Percentiles rank a stretch among this genome's conserved stretches.
Conservation (phyloP, 2,329 filamentous ascomycete genomes). For the Cladosporium phlei region DNA sequence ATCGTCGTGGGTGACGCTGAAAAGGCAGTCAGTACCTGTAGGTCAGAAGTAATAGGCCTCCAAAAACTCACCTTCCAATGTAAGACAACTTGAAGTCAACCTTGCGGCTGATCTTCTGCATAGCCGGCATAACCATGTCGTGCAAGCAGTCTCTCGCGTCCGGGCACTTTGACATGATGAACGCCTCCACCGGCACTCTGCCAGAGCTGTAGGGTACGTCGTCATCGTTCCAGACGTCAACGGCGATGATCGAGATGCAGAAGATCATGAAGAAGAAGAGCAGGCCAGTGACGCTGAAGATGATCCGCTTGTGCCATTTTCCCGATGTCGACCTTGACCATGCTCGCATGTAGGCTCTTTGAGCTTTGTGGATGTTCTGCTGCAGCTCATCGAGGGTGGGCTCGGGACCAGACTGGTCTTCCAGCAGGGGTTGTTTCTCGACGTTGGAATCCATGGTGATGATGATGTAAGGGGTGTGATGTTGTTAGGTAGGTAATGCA, state of each 20-base stretch:
- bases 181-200: constrained; percentile 76
- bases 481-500: background rate
- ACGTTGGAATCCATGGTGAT: constrained; percentile 4
- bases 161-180: constrained; percentile 93
- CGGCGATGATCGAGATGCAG: constrained; percentile 23
- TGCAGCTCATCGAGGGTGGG: constrained; percentile 28
- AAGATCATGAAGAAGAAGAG: constrained; percentile 25
- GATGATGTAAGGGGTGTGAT: background rate
- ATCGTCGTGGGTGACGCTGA: constrained; percentile 61
- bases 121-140: constrained; percentile 75
- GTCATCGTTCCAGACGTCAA: constrained; percentile 24
- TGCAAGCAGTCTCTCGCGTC: constrained; percentile 81
- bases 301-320: constrained; percentile 29
- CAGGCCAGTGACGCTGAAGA: constrained; percentile 26
- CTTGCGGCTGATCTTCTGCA: constrained; percentile 75
- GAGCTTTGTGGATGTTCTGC: constrained; percentile 28
- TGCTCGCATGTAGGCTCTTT: constrained; percentile 30
- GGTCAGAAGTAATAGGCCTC: constrained; percentile 44
- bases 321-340: constrained; percentile 30
- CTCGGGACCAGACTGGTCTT: constrained; percentile 13
- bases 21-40: too few relatives aligned
- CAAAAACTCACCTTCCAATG: constrained; percentile 64
- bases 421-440: constrained; percentile 12
- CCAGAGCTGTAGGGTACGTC: constrained; percentile 14
- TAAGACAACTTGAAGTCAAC: constrained; percentile 89